These are phyloP conservation scores for Rubia yunnanensis DNA, from an alignment of 257 asterid species.

Conservation along the genomic window DNA sequence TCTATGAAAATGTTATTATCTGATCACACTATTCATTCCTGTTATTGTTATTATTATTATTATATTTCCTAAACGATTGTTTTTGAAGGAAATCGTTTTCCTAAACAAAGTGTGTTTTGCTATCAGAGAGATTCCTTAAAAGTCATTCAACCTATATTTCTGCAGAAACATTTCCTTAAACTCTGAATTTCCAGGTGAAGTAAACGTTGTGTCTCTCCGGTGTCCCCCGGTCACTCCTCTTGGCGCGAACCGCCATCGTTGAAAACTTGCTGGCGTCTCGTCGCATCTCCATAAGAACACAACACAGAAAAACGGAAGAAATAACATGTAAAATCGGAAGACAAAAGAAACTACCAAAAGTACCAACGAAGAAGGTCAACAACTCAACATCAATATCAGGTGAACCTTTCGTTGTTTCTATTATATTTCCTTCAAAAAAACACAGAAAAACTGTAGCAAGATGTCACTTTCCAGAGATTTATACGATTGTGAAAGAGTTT, in stretches of 20 bases:
- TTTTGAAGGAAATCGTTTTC: not conserved
- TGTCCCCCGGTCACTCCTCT: not conserved
- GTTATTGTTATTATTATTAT: too few relatives aligned
- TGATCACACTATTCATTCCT: too few relatives aligned
- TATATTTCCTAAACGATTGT: not conserved
- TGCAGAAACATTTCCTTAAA: too few relatives aligned
- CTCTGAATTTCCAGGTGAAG: not conserved
- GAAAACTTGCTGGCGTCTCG: too few relatives aligned
- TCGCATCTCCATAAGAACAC: not conserved
- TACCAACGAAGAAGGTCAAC: not conserved
- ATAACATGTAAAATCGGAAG: not conserved
- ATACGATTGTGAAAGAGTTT: not conserved
- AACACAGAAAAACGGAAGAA: not conserved
- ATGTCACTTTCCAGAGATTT: not conserved
- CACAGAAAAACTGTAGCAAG: not conserved
- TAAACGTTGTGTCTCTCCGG: not conserved
- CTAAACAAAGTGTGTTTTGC: not conserved
- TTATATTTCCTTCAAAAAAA: not conserved
- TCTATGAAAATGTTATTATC: too few relatives aligned
- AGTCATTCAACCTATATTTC: not conserved
- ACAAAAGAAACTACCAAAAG: too few relatives aligned
- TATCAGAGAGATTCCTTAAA: not conserved
- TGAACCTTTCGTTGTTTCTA: not conserved
- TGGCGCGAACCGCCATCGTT: not conserved
- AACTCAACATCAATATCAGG: slow-evolving; percentile 4